Percentiles rank a stretch among this genome's conserved stretches.
Conservation (phyloP, 2,329 filamentous ascomycete species). For the Fusarium robinianum region DNA sequence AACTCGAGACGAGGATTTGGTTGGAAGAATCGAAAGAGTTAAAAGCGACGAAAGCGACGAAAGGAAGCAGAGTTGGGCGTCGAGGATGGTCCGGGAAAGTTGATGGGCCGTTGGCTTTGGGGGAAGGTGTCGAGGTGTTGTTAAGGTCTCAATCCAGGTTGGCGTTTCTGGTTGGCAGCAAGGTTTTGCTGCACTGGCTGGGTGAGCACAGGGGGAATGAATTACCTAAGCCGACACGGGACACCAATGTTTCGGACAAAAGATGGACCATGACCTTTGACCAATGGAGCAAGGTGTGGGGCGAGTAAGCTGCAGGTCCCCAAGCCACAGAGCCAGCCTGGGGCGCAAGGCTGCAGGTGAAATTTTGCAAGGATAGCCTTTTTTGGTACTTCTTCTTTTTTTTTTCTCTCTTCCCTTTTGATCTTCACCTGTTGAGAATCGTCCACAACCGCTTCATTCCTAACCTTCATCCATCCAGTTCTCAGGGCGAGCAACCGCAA, state of each 20-base stretch:
- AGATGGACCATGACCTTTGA: too few relatives aligned
- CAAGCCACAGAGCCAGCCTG: constrained; percentile 10
- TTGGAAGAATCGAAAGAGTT: constrained; percentile 23
- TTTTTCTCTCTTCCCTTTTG: constrained; percentile 16
- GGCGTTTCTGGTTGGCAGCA: constrained; percentile 44
- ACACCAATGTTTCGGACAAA: constrained; percentile 30
- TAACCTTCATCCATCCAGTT: constrained; percentile 24
- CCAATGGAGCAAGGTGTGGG: neutral
- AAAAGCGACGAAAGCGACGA: constrained; percentile 21
- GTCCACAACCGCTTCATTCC: constrained; percentile 20
- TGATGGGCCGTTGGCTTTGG: constrained; percentile 36
- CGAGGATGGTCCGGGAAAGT: too few relatives aligned
- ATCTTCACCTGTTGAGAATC: constrained; percentile 22
- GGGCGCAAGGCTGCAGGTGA: constrained; percentile 32
- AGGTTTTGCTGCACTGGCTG: constrained; percentile 48
- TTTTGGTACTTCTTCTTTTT: constrained; percentile 25
- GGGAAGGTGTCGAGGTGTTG: constrained; percentile 36
- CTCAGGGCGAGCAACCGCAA: constrained; percentile 65
- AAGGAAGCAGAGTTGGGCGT: constrained; percentile 21
- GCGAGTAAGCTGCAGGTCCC: constrained; percentile 6
- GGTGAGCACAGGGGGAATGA: constrained; percentile 33
- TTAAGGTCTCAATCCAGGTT: constrained; percentile 48
- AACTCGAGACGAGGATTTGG: constrained; percentile 13
- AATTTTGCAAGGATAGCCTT: constrained; percentile 30
- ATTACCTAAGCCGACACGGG: constrained; percentile 40